Evolutionary conservation across 192 early-diverging fungal genomes (phyloP).

Genomic region (Mortierella antarctica): DNA sequence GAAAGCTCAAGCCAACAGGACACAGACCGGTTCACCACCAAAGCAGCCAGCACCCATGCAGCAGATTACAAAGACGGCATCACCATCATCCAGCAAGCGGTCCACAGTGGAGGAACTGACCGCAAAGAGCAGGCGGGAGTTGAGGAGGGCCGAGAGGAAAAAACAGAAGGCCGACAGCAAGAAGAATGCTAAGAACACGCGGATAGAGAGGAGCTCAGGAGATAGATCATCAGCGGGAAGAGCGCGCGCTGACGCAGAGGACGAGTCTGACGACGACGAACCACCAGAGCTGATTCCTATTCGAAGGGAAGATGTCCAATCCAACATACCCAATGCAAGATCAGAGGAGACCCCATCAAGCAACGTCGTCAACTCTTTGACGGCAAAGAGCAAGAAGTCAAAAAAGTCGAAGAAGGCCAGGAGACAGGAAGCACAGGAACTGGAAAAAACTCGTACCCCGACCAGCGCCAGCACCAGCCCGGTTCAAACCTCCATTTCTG

Average conservation of each 20-base stretch:
- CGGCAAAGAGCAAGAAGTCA: neutral
- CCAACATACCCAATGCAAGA: neutral
- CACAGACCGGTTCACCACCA: neutral
- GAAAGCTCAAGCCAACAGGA: neutral
- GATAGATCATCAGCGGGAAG: no score
- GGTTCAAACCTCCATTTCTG: neutral
- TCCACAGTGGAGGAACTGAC: neutral
- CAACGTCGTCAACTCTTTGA: neutral
- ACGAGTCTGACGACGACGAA: slow-evolving; percentile 10
- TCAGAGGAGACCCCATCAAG: neutral
- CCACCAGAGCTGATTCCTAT: slow-evolving; percentile 34
- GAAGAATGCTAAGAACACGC: neutral
- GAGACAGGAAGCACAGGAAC: no score
- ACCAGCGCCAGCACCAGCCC: no score
- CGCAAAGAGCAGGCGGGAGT: neutral
- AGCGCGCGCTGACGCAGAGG: neutral
- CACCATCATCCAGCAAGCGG: neutral
- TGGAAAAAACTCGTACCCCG: no score
- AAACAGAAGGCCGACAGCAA: neutral
- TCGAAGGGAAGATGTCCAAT: neutral
- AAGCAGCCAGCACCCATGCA: neutral
- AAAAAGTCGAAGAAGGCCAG: no score
- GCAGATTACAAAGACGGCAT: neutral
- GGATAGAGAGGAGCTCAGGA: neutral
- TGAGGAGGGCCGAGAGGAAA: neutral